These are phyloP conservation scores for Nothopassalora personata DNA, from an alignment of 2,329 filamentous ascomycete species.

Conservation along the genomic window DNA sequence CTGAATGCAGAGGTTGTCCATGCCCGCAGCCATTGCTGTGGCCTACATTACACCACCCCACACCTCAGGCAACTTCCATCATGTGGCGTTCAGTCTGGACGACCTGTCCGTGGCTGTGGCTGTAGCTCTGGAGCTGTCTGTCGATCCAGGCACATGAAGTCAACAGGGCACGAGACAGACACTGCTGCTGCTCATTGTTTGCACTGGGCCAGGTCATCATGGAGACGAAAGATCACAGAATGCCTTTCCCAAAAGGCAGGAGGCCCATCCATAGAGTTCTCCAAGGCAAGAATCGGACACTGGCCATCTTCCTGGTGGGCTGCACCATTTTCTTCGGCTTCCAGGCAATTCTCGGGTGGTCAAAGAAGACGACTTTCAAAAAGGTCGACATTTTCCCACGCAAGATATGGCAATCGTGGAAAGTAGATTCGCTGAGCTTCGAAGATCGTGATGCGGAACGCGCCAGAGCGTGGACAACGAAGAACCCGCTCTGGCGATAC, in stretches of 20 bases:
- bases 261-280: not conserved
- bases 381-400: conserved; percentile 40
- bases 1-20: not conserved
- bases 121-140: not conserved
- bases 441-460: conserved; percentile 56
- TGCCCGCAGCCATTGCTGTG: not conserved
- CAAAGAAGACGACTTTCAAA: not conserved
- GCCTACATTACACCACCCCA: not conserved
- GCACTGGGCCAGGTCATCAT: not conserved
- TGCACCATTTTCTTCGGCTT: not conserved
- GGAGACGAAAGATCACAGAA: not conserved
- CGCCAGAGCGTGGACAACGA: conserved; percentile 59
- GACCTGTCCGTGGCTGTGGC: not conserved
- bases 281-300: not conserved
- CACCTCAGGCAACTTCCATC: not conserved
- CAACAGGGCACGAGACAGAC: not conserved
- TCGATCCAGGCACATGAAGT: not conserved
- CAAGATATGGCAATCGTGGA: conserved; percentile 75
- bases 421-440: conserved; percentile 60
- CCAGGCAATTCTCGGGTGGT: not conserved
- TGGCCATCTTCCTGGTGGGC: not conserved
- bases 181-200: not conserved
- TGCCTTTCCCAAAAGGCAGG: not conserved
- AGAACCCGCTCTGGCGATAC: conserved; percentile 61
- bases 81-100: not conserved